phyloP scores from a whole-genome alignment of 2,329 filamentous ascomycete genomes.

The Pseudopithomyces maydicus region DNA sequence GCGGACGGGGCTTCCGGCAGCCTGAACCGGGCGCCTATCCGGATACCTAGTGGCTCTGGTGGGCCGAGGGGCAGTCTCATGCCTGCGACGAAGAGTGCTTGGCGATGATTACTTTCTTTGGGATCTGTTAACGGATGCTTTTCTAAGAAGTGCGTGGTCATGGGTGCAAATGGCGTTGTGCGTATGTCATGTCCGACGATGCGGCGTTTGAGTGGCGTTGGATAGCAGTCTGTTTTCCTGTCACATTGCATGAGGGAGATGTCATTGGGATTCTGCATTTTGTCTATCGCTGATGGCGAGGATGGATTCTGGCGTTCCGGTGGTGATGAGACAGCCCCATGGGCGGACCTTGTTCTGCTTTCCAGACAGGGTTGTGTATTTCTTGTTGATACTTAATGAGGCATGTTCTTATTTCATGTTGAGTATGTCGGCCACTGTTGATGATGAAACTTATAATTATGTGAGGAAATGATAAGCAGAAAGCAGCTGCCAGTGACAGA shows the following conservation, averaged over 20 bases:
- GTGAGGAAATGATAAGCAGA: too few species aligned
- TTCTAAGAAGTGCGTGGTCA: background rate
- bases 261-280: slow-evolving; percentile 2
- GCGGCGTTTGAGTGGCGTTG: slow-evolving; percentile 6
- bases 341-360: background rate
- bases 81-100: slow-evolving; percentile 35
- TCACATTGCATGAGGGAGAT: background rate
- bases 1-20: slow-evolving; percentile 31
- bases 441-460: too few species aligned
- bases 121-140: slow-evolving; percentile 11
- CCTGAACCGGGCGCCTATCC: slow-evolving; percentile 37
- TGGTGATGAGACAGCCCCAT: background rate
- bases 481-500: too few species aligned
- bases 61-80: slow-evolving; percentile 37
- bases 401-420: too few species aligned
- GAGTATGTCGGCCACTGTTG: too few species aligned
- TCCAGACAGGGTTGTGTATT: too few species aligned
- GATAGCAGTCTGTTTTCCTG: background rate
- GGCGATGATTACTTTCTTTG: slow-evolving; percentile 36
- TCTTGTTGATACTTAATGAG: background rate
- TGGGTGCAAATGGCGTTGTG: background rate
- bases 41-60: slow-evolving; percentile 36
- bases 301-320: background rate
- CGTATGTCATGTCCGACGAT: background rate
- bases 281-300: background rate